These are phyloP conservation scores for Ophiosphaerella narmari DNA, from an alignment of 2,329 filamentous ascomycete species.

Conservation along the genomic window DNA sequence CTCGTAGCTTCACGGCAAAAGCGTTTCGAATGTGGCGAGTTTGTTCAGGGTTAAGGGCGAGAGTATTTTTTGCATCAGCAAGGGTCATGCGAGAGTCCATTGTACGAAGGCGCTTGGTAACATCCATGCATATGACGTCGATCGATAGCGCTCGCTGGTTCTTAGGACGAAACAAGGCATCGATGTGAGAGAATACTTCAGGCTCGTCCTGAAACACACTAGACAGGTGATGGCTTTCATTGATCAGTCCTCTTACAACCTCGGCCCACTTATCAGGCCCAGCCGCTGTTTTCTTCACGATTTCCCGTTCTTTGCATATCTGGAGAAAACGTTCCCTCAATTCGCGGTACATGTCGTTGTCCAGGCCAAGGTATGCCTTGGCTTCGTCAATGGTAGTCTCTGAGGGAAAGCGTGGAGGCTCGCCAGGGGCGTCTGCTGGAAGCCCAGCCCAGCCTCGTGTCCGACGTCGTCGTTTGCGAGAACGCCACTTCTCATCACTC, in stretches of 20 bases:
- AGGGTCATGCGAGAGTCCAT: constrained; percentile 70
- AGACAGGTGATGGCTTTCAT: constrained; percentile 67
- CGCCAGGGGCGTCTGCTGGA: constrained; percentile 68
- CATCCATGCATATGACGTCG: constrained; percentile 79
- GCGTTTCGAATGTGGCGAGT: constrained; percentile 67
- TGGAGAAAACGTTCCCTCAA: constrained; percentile 69
- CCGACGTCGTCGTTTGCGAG: constrained; percentile 69
- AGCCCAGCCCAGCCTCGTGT: constrained; percentile 71
- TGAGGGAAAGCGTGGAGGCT: constrained; percentile 75
- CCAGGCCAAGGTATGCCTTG: constrained; percentile 69
- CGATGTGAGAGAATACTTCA: constrained; percentile 54
- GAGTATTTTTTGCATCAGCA: constrained; percentile 72
- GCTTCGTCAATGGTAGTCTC: constrained; percentile 83
- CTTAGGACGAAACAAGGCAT: constrained; percentile 33
- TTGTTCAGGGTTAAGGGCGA: constrained; percentile 71
- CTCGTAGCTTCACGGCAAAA: constrained; percentile 69
- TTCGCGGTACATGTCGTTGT: constrained; percentile 65
- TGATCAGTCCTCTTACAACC: constrained; percentile 69
- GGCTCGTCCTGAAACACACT: constrained; percentile 62
- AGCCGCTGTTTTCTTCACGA: constrained; percentile 77
- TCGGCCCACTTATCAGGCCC: constrained; percentile 75
- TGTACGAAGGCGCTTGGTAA: constrained; percentile 77
- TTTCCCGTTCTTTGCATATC: constrained; percentile 69
- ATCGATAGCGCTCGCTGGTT: constrained; percentile 71
- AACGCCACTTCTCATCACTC: constrained; percentile 65